Evolutionary conservation across 139 green algal genomes (phyloP), one percentile per base, ranked within the genome.

Genomic region (Pseudopediastrum boryanum): DNA sequence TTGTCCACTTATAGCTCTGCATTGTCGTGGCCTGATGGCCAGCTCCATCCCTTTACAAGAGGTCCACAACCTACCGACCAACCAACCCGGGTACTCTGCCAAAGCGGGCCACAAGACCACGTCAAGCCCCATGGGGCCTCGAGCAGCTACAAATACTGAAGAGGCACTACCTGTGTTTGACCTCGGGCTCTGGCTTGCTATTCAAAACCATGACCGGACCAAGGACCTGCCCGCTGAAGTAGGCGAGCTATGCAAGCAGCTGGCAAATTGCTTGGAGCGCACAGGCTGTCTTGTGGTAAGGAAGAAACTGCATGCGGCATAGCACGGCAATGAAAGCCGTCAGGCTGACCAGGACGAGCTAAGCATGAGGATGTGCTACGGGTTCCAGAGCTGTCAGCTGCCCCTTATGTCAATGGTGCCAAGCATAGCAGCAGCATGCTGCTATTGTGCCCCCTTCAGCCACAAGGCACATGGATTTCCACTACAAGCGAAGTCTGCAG

Each of bases 221-320:
- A 39, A 70, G 41, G 7, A 16, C 12, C 52, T 56, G 3, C 25
- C 39, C 3, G 19, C 21, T 3, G 71, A 54, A 27, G 3, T 78
- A 33, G 29, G 58, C 41, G 31, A 78, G 71, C 71, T 70, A 46
- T 80, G 73, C 63, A 27, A 72, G 21, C 58, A 80, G 43, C 43
- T 80, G 19, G 73, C 73, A 35, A 44, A 72, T 3, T 80, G 73
- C 44, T 13, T 80, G 43, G 42, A 29, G 4, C 38, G 61, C 23
- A 80, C 73, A 21, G 73, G 73, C 4, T 80, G 73, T 44, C 43
- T 80, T 2, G 42, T 80, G 59, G 73, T 80, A 44, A 72, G 61
- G 46, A 56, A 12, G 16, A 12, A 16, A 56, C 46, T n/a, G 46
- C 62, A 27, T 70, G 10, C 62, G 2, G 25, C 44, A 46, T 13